Evolutionary conservation across 2,329 filamentous ascomycete species (phyloP), one percentile per base, ranked within the genome.

Genomic region (Epichloe gansuensis): DNA sequence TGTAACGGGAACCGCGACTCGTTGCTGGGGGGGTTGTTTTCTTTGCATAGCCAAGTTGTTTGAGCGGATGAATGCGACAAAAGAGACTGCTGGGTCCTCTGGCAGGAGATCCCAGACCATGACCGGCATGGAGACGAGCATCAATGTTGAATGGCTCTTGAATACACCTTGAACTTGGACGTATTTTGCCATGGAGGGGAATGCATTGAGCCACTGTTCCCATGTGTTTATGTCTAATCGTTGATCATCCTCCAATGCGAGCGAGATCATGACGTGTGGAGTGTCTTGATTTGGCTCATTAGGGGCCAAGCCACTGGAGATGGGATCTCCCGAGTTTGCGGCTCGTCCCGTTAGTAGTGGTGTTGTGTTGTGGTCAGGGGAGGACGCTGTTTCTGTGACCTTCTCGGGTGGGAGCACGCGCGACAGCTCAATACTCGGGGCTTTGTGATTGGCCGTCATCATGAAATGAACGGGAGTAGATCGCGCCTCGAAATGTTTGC

Each of bases 401-500:
- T 58, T 55, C 23, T 65, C 63, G 36, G 52, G 53, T n/a, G 58
- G 56, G 2, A 57, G 52, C 41, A 61, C 62, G 25, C 71, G 68
- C 5, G 71, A 71, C 38, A 81, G 63, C 59, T 81, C 77, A 43
- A 81, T 81, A 52, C 77, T 80, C 0, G 76, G 75, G 1, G 75
- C 76, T 53, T 71, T 76, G 59, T 80, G 77, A 53, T 81, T 79
- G 17, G 75, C 71, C 2, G 78, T 81, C 76, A 80, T 80, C 75
- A 81, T 81, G 58, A 80, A 80, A 57, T 81, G 78, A 4, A 81
- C 76, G 0, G 78, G 77, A 0, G 78, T 81, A 2, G 77, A 77
- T 40, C 77, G 72, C 38, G 75, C 74, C 58, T 81, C 77, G 46
- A 78, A 78, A 17, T 74, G 71, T 62, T 74, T 77, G 50, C 78